Evolutionary conservation across 352 stramenopile species (phyloP).

Genomic region (Phytophthora boehmeriae): DNA sequence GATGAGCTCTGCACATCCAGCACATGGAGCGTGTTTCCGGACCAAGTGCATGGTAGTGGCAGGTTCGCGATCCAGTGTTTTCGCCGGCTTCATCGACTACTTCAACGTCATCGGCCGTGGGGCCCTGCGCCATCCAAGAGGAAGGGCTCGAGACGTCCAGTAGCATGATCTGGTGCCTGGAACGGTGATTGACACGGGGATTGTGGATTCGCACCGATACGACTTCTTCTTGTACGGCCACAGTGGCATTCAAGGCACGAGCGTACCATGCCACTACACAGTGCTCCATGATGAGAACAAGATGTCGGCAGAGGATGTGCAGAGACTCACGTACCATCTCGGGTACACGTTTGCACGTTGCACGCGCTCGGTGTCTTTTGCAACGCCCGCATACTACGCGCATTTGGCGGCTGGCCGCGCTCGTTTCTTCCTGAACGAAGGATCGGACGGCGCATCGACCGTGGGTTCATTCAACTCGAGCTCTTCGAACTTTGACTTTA

Average conservation of each 20-base stretch:
- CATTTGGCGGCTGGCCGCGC: conserved; percentile 79
- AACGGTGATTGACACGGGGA: conserved; percentile 68
- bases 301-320: conserved; percentile 55
- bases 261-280: conserved; percentile 74
- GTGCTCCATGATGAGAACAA: conserved; percentile 77
- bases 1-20: too few species aligned
- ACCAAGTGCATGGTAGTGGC: too few species aligned
- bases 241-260: conserved; percentile 72
- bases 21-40: too few species aligned
- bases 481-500: conserved; percentile 48
- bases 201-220: conserved; percentile 75
- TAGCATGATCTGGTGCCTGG: conserved; percentile 55
- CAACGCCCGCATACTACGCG: conserved; percentile 80
- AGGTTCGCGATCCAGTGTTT: too few species aligned
- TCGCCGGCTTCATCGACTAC: too few species aligned
- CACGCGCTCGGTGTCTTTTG: conserved; percentile 77
- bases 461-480: conserved; percentile 46
- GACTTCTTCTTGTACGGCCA: conserved; percentile 88
- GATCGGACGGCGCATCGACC: conserved; percentile 40
- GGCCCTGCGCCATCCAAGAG: too few species aligned
- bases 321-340: conserved; percentile 62
- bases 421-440: conserved; percentile 72
- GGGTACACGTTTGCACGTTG: conserved; percentile 82
- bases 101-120: too few species aligned
- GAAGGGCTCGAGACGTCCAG: too few species aligned